Evolutionary conservation across 352 stramenopile genomes (phyloP).

Genomic region (Peronospora belbahrii): DNA sequence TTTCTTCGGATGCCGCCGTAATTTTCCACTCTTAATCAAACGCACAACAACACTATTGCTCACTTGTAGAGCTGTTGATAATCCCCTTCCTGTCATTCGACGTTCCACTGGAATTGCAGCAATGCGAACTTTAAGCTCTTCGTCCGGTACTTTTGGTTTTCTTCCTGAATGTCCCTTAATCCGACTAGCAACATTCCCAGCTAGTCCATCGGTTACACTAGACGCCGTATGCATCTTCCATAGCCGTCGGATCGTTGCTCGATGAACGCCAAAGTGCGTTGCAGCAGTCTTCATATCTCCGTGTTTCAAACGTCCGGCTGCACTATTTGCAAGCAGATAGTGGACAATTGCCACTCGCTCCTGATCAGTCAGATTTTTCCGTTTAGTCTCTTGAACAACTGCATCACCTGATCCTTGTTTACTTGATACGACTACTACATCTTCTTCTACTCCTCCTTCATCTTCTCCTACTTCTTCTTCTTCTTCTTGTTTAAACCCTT

Average conservation of each 20-base stretch:
- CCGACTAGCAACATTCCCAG: slow-evolving; percentile 24
- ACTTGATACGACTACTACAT: background rate
- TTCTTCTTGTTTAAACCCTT: background rate
- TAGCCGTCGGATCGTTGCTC: slow-evolving; percentile 25
- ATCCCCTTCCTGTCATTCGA: slow-evolving; percentile 25
- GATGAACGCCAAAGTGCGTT: slow-evolving; percentile 27
- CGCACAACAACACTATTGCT: slow-evolving; percentile 33
- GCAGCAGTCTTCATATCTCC: slow-evolving; percentile 29
- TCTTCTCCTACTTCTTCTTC: background rate
- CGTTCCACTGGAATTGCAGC: slow-evolving; percentile 21
- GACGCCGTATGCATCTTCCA: slow-evolving; percentile 26
- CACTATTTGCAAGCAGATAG: slow-evolving; percentile 29
- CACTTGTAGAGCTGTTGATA: slow-evolving; percentile 23
- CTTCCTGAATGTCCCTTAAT: slow-evolving; percentile 27
- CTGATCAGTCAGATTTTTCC: slow-evolving; percentile 29
- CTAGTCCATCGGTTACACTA: slow-evolving; percentile 12
- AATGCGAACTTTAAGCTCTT: slow-evolving; percentile 27
- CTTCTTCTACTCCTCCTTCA: background rate
- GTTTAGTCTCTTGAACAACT: slow-evolving; percentile 12
- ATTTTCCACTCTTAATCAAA: slow-evolving; percentile 28
- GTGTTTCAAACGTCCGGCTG: slow-evolving; percentile 26
- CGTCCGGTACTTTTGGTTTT: slow-evolving; percentile 29
- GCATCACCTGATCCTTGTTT: background rate
- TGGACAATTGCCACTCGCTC: slow-evolving; percentile 28
- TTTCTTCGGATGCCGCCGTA: slow-evolving; percentile 31